A percentile compares a stretch with the other conserved stretches of the same genome.
These are phyloP conservation scores for Clonostachys rhizophaga DNA, from an alignment of 2,329 filamentous ascomycete species.

Conservation along the genomic window DNA sequence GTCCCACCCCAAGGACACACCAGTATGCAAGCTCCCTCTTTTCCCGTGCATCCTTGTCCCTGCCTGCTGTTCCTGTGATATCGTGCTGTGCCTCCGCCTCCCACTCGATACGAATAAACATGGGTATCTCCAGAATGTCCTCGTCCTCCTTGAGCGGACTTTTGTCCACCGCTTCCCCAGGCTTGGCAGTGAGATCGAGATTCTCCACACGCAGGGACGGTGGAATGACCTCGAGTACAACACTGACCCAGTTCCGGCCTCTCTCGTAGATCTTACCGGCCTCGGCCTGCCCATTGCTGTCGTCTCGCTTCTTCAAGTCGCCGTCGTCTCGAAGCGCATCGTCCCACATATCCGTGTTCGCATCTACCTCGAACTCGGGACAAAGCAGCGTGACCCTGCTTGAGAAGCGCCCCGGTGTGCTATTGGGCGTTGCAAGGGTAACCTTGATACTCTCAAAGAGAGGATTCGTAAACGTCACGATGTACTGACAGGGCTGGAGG, in stretches of 20 bases:
- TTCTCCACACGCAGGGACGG: conserved; percentile 41
- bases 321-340: conserved; percentile 68
- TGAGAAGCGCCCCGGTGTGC: conserved; percentile 70
- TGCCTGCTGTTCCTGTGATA: conserved; percentile 47
- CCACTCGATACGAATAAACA: conserved; percentile 92
- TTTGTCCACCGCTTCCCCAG: conserved; percentile 32
- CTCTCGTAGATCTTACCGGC: conserved; percentile 96
- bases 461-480: conserved; percentile 89
- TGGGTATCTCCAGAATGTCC: conserved; percentile 78
- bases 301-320: conserved; percentile 30
- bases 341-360: conserved; percentile 84
- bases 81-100: conserved; percentile 67
- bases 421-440: conserved; percentile 77
- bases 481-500: conserved; percentile 66
- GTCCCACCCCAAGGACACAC: conserved; percentile 86
- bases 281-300: conserved; percentile 54
- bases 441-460: conserved; percentile 89
- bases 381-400: conserved; percentile 88
- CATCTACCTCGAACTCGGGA: conserved; percentile 89
- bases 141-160: conserved; percentile 53
- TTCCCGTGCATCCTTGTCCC: conserved; percentile 61
- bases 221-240: conserved; percentile 86
- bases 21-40: conserved; percentile 91
- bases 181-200: conserved; percentile 17
- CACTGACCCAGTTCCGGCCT: conserved; percentile 90